Base-by-base conservation (phyloP, 192 early-diverging fungal species). In the Radiomyces spectabilis region DNA sequence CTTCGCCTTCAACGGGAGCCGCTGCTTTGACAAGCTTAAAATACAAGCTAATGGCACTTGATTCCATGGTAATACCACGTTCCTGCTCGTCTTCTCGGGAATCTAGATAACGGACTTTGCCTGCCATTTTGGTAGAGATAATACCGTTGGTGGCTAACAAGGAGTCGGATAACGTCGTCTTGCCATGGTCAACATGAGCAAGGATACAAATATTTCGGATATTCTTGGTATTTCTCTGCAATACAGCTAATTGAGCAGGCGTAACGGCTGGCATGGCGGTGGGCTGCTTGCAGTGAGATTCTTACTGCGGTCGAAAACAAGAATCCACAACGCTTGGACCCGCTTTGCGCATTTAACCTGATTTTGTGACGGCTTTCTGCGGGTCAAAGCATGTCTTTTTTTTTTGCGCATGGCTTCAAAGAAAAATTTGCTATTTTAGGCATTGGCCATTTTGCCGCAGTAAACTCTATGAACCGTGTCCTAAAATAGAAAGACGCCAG, bases 61-160 rank as follows among this genome's bases (percentile, higher is more conserved):
- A 89, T 69, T 98, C 91, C 95, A 99, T 98, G 0, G 95, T 99
- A 56, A 99, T 99, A 2, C 97, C 97, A 25, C 97, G 85, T 71
- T 95, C 82, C 65, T 98, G 95, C 61, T 99, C 97, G 59, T 99
- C 97, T 55, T 94, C 91, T 46, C 97, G 76, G 46, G 84, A 89
- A 72, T 99, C 97, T 47, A 99, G 73, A 61, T 94, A 99, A 26
- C 95, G 85, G 9, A 95, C 83, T 55, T 95, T 96, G 2, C 97
- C 97, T 1, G 97, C 90, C 19, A 97, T 77, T 62, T 95, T 98
- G 54, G 74, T 78, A 26, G 89, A 93, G 41, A 99, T 98, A 69
- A 99, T 98, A 39, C 97, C 95, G 66, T 99, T 99, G 10, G 94
- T 91, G n/a, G 97, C 88, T 5, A 99, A 65, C 12, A 99, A 73